Conservation (phyloP, 2,329 filamentous ascomycete genomes). For the Penicillium sp. region DNA sequence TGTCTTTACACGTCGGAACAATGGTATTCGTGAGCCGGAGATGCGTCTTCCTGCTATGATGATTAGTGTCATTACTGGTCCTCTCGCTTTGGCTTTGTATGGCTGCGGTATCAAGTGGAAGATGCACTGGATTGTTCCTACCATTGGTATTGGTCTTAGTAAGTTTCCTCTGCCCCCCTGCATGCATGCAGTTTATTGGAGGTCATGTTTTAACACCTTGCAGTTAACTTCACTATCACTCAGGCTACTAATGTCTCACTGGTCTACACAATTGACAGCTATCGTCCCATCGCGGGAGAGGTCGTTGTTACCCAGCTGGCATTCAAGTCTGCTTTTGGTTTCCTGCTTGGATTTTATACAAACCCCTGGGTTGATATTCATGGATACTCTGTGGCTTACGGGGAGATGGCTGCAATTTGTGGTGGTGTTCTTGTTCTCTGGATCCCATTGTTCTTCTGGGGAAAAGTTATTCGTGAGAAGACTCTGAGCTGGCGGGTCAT, state of each 20-base stretch:
- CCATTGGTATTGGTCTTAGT: conserved; percentile 13
- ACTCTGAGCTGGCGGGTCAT: conserved; percentile 11
- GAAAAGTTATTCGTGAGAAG: conserved; percentile 7
- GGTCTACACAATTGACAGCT: conserved; percentile 15
- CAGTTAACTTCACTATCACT: conserved; percentile 16
- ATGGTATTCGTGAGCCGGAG: conserved; percentile 36
- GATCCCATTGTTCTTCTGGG: conserved; percentile 15
- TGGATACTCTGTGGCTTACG: conserved; percentile 13
- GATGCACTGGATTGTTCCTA: conserved; percentile 16
- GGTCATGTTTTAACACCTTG: not conserved
- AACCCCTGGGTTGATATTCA: conserved; percentile 14
- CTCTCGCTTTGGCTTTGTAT: conserved; percentile 11
- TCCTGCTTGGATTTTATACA: conserved; percentile 12
- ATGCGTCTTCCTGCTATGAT: conserved; percentile 26
- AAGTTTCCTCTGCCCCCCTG: not conserved
- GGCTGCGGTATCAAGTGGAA: conserved; percentile 13
- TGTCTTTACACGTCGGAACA: conserved; percentile 28
- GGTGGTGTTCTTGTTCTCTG: conserved; percentile 10
- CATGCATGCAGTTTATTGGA: not conserved
- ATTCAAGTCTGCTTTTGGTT: conserved; percentile 14
- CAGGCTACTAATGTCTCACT: conserved; percentile 15
- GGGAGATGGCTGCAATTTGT: conserved; percentile 14
- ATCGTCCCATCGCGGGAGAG: conserved; percentile 15
- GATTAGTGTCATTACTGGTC: conserved; percentile 11
- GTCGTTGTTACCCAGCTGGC: conserved; percentile 13